phyloP scores from a whole-genome alignment of 2,329 filamentous ascomycete species.

The Gnomoniopsis sp. region DNA sequence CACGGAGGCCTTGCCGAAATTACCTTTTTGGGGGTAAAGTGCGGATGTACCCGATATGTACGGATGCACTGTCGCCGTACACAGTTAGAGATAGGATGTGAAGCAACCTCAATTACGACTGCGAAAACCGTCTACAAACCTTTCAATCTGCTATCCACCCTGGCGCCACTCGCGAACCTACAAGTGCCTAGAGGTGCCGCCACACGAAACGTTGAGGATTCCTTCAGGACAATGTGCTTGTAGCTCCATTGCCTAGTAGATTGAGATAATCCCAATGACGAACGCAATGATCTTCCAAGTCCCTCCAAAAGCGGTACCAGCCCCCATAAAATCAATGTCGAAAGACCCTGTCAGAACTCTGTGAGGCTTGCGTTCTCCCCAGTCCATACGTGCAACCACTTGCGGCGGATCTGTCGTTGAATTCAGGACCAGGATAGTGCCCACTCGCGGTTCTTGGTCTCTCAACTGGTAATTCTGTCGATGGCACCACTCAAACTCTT shows the following conservation, averaged over 20 bases:
- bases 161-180: no score
- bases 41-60: background rate
- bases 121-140: no score
- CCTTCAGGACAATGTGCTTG: background rate
- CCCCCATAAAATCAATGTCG: background rate
- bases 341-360: background rate
- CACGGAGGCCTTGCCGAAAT: constrained; percentile 16
- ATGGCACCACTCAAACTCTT: constrained; percentile 6
- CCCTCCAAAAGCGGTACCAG: background rate
- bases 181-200: background rate
- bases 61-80: no score
- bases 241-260: no score
- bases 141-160: no score
- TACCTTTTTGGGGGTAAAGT: constrained; percentile 10
- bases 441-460: background rate
- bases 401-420: background rate
- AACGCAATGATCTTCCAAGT: constrained; percentile 10
- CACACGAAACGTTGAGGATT: no score
- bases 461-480: background rate
- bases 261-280: background rate
- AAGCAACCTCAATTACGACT: no score
- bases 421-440: background rate
- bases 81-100: no score
- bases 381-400: background rate
- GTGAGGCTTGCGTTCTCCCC: background rate